Evolutionary conservation across 2,329 filamentous ascomycete genomes (phyloP).

Genomic region (Fusarium mundagurra): DNA sequence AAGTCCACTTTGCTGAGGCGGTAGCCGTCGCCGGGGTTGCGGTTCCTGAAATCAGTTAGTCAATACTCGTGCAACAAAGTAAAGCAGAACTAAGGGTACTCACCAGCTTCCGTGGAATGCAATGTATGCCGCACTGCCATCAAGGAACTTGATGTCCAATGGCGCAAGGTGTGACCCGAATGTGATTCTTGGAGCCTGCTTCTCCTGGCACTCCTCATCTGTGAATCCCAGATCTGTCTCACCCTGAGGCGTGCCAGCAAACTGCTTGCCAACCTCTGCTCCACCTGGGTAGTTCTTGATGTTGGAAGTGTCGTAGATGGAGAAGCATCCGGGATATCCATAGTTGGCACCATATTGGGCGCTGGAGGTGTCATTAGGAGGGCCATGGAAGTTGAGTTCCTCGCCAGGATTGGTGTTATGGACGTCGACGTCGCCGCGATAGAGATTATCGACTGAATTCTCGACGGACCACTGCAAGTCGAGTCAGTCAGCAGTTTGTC

Average conservation of each 20-base stretch:
- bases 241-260: neutral
- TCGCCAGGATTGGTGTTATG: constrained; percentile 11
- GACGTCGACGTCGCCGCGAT: neutral
- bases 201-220: constrained; percentile 6
- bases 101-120: constrained; percentile 10
- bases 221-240: constrained; percentile 9
- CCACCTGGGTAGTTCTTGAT: neutral
- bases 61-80: accelerated
- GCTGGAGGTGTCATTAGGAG: constrained; percentile 3
- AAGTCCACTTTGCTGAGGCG: constrained; percentile 9
- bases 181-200: neutral
- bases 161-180: constrained; percentile 9
- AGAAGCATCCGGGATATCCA: constrained; percentile 10
- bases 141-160: constrained; percentile 1
- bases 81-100: neutral
- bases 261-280: constrained; percentile 2
- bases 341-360: constrained; percentile 1
- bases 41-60: neutral
- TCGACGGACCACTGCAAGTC: constrained; percentile 1
- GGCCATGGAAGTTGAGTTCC: constrained; percentile 10
- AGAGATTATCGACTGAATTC: constrained; percentile 16
- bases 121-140: constrained; percentile 3
- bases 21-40: constrained; percentile 8
- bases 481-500: neutral
- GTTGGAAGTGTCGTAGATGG: neutral